Conservation (phyloP, 768 basidiomycete genomes). For the Panaeolus cyanescens region DNA sequence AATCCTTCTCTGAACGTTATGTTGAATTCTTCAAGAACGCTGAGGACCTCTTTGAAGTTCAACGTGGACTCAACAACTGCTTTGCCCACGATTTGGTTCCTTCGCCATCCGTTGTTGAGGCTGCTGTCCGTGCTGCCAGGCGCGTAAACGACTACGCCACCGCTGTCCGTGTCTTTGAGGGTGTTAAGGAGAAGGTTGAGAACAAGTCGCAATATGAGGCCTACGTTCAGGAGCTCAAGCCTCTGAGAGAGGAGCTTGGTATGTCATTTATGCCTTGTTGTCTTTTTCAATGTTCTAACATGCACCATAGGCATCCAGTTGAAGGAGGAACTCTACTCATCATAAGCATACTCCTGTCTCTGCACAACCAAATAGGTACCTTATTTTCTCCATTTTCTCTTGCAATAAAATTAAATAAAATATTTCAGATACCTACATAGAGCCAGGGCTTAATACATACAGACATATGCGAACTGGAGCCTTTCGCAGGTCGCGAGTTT, state of each 20-base stretch:
- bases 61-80: conserved; percentile 99
- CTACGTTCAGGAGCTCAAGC: conserved; percentile 89
- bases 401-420: background rate
- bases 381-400: background rate
- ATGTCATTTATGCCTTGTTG: conserved; percentile 16
- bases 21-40: conserved; percentile 91
- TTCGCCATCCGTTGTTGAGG: conserved; percentile 79
- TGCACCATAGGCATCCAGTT: conserved; percentile 19
- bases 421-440: background rate
- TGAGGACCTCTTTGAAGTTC: conserved; percentile 97
- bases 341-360: conserved; percentile 14
- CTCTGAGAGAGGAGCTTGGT: conserved; percentile 92
- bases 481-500: background rate
- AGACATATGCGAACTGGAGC: background rate
- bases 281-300: background rate
- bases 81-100: conserved; percentile 98
- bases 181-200: conserved; percentile 96
- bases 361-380: background rate
- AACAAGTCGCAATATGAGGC: conserved; percentile 94
- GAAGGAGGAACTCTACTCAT: conserved; percentile 31
- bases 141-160: conserved; percentile 97
- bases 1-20: conserved; percentile 93
- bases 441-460: conserved; percentile 1
- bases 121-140: conserved; percentile 83
- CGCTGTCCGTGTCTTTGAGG: conserved; percentile 95